A percentile compares a stretch with the other conserved stretches of the same genome.
Conservation (phyloP, 2,329 filamentous ascomycete genomes). For the Ophiocordyceps camponoti-rufipedis region DNA sequence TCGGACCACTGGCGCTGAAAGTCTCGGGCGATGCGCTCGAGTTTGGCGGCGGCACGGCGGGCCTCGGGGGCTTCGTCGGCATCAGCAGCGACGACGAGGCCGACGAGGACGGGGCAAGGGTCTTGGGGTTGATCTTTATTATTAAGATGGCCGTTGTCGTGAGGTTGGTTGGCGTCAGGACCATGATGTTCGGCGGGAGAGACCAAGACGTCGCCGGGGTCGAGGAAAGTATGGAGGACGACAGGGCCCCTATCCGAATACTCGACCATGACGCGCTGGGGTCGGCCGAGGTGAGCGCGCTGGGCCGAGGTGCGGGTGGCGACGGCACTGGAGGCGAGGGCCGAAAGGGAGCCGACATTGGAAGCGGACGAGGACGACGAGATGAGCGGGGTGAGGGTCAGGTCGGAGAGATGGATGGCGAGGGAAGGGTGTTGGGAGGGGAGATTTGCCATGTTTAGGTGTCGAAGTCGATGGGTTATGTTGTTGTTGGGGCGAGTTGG, state of each 20-base stretch:
- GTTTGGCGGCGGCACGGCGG: conserved; percentile 28
- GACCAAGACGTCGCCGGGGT: conserved; percentile 12
- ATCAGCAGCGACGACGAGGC: conserved; percentile 31
- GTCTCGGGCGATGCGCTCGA: conserved; percentile 35
- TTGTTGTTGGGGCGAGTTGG: neutral
- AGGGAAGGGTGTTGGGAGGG: conserved; percentile 31
- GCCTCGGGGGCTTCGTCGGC: conserved; percentile 30
- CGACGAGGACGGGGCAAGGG: conserved; percentile 32
- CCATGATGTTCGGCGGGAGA: too few relatives aligned
- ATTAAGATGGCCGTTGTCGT: neutral
- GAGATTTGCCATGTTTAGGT: conserved; percentile 16
- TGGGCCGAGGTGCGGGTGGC: conserved; percentile 31
- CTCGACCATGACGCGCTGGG: conserved; percentile 41
- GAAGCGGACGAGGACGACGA: conserved; percentile 22
- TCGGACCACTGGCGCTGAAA: conserved; percentile 34
- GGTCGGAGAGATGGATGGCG: conserved; percentile 38
- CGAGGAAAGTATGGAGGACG: conserved; percentile 27
- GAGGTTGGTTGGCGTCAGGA: neutral
- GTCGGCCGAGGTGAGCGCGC: conserved; percentile 32
- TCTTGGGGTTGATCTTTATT: conserved; percentile 5
- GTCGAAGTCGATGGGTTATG: neutral
- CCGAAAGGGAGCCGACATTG: conserved; percentile 30
- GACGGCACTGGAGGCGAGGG: conserved; percentile 33
- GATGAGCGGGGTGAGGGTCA: conserved; percentile 36
- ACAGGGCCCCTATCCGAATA: conserved; percentile 24